Conservation (phyloP, 108 stramenopile species). For the Pseudonitzschia pungens region DNA sequence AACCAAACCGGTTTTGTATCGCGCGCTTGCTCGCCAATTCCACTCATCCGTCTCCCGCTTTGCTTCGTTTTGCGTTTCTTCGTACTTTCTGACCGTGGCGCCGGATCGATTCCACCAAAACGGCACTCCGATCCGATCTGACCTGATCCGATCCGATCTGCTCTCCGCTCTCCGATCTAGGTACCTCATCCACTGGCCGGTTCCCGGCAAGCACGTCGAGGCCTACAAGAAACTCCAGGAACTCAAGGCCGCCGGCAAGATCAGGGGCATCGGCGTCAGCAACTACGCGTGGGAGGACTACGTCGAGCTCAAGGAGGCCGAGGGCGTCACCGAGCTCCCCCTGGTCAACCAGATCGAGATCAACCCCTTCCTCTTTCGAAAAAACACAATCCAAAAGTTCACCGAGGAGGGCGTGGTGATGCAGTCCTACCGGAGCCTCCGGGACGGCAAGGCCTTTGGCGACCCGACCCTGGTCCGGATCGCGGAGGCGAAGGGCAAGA, state of each 20-base stretch:
- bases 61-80: too few species aligned
- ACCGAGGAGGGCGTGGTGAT: constrained; percentile 75
- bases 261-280: constrained; percentile 59
- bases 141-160: too few species aligned
- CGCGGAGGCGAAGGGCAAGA: constrained; percentile 53
- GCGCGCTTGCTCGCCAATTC: too few species aligned
- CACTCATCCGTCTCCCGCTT: too few species aligned
- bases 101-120: too few species aligned
- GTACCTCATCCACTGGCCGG: constrained; percentile 91
- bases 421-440: constrained; percentile 86
- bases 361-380: constrained; percentile 89
- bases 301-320: constrained; percentile 65
- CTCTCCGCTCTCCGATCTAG: not conserved
- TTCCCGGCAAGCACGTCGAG: constrained; percentile 82
- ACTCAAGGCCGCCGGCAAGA: constrained; percentile 64
- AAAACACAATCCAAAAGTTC: constrained; percentile 76
- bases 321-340: constrained; percentile 55
- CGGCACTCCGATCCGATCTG: too few species aligned
- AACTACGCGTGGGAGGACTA: constrained; percentile 86
- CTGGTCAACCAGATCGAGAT: constrained; percentile 93
- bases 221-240: constrained; percentile 78
- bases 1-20: too few species aligned
- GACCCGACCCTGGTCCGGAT: constrained; percentile 61
- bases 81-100: too few species aligned
- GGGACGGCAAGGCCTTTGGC: constrained; percentile 87